Percentiles rank a stretch among this genome's conserved stretches.
Conservation (phyloP, 257 asterid genomes). For the Solanum clarkiae region DNA sequence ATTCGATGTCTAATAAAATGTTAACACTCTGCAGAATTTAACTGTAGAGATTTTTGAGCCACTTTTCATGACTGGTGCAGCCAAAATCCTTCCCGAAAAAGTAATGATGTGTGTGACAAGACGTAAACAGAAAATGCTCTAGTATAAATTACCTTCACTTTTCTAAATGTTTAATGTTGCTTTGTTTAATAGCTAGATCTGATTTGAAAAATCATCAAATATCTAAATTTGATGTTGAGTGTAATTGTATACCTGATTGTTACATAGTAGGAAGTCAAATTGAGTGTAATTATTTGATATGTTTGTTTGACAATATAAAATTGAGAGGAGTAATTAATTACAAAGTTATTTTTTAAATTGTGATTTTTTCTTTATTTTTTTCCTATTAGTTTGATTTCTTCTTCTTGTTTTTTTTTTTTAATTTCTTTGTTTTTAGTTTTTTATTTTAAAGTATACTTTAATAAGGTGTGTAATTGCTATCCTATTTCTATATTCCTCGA, state of each 20-base stretch:
- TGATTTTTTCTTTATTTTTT: too few relatives aligned
- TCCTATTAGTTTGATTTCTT: too few relatives aligned
- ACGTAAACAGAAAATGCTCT: constrained; percentile 31
- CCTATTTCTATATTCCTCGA: background rate
- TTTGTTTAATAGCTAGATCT: too few relatives aligned
- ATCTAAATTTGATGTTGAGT: too few relatives aligned
- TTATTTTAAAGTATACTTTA: too few relatives aligned
- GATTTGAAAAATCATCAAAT: too few relatives aligned
- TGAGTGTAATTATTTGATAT: background rate
- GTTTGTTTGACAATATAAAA: background rate
- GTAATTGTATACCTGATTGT: background rate
- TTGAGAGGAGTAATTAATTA: background rate
- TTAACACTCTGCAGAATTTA: constrained; percentile 34
- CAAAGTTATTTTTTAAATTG: too few relatives aligned
- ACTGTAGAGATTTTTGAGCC: constrained; percentile 28
- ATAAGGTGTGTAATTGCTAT: background rate
- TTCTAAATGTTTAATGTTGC: too few relatives aligned
- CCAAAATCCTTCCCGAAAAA: constrained; percentile 40
- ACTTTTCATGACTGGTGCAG: constrained; percentile 40
- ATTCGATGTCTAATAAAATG: background rate
- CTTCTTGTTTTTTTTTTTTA: too few relatives aligned
- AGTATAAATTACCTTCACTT: background rate
- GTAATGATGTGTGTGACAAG: constrained; percentile 32
- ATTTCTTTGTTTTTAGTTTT: background rate
- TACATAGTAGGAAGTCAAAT: background rate